A percentile compares a stretch with the other conserved stretches of the same genome.
Conservation (phyloP, 805 yeast species). For the Blastobotrys attinorum region DNA sequence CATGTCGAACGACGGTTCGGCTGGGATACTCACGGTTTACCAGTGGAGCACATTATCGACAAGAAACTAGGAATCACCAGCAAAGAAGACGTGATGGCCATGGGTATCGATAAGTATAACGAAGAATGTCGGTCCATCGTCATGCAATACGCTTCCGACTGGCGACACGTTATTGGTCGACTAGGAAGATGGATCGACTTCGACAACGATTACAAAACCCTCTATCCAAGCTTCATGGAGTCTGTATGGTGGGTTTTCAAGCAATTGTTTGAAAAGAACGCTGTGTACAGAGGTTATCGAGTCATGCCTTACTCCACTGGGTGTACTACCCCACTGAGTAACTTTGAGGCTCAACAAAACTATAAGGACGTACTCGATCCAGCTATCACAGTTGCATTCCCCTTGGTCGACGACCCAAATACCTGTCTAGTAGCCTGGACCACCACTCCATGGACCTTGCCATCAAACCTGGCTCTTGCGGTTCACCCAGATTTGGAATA, state of each 20-base stretch:
- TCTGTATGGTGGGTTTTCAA: slow-evolving; percentile 99
- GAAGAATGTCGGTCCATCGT: slow-evolving; percentile 94
- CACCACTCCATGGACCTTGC: slow-evolving; percentile 99
- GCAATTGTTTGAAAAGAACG: slow-evolving; percentile 73
- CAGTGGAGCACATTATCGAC: slow-evolving; percentile 98
- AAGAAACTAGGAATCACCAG: slow-evolving; percentile 89
- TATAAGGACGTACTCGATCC: slow-evolving; percentile 97
- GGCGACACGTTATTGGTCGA: slow-evolving; percentile 91
- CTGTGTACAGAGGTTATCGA: slow-evolving; percentile 89
- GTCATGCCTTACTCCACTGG: slow-evolving; percentile 99
- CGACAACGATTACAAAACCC: slow-evolving; percentile 95
- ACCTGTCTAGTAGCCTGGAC: slow-evolving; percentile 95
- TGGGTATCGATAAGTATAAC: slow-evolving; percentile 93
- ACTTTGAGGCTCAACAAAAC: slow-evolving; percentile 97
- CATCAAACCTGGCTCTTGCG: slow-evolving; percentile 85
- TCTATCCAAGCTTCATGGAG: slow-evolving; percentile 95
- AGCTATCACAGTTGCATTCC: slow-evolving; percentile 88
- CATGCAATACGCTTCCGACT: slow-evolving; percentile 92
- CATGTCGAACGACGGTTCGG: slow-evolving; percentile 97
- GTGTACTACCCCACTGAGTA: slow-evolving; percentile 90
- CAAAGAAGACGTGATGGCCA: slow-evolving; percentile 86
- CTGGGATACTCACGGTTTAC: slow-evolving; percentile 99
- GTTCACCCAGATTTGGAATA: slow-evolving; percentile 89
- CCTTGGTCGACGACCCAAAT: slow-evolving; percentile 68
- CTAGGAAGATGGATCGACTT: slow-evolving; percentile 99